Percentiles rank a stretch among this genome's conserved stretches.
phyloP scores from a whole-genome alignment of 768 basidiomycete species.

The Botryobasidium botryosum region DNA sequence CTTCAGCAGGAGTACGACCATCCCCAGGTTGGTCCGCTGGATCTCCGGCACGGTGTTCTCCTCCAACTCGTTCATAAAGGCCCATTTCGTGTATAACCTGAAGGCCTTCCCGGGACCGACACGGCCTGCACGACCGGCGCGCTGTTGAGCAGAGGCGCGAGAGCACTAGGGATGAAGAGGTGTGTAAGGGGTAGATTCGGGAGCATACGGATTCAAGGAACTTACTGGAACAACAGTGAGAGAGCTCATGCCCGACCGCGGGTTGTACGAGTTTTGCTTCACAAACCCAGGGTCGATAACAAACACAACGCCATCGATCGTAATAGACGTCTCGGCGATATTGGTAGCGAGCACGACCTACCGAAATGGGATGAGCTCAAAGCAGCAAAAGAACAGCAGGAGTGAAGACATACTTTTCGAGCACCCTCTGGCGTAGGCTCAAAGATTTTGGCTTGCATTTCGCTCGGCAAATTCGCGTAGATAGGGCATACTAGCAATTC shows the following conservation, averaged over 20 bases:
- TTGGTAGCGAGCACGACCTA: conserved; percentile 91
- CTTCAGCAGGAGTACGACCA: conserved; percentile 89
- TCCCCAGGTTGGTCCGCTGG: conserved; percentile 93
- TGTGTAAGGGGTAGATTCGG: not conserved
- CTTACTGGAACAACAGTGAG: conserved; percentile 86
- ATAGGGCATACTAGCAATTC: conserved; percentile 95
- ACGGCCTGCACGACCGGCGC: conserved; percentile 92
- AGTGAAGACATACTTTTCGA: conserved; percentile 37
- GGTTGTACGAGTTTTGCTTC: conserved; percentile 98
- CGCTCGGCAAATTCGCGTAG: conserved; percentile 96
- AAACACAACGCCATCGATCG: conserved; percentile 97
- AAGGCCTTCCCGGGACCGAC: conserved; percentile 98
- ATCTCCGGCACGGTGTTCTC: conserved; percentile 98
- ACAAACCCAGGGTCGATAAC: conserved; percentile 99
- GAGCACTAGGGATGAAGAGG: conserved; percentile 48
- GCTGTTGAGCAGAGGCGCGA: conserved; percentile 89
- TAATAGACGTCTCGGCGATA: conserved; percentile 99
- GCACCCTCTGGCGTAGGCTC: conserved; percentile 96
- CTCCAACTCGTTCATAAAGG: conserved; percentile 87
- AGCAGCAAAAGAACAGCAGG: not conserved
- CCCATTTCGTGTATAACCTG: conserved; percentile 98
- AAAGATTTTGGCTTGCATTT: conserved; percentile 99
- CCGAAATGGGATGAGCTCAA: not conserved
- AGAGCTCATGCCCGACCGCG: conserved; percentile 95
- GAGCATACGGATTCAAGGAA: conserved; percentile 10